Percentiles rank a stretch among this genome's conserved stretches.
Evolutionary conservation across 1,284 basidiomycete species (phyloP).

Genomic region (Microstroma glucosiphilum): DNA sequence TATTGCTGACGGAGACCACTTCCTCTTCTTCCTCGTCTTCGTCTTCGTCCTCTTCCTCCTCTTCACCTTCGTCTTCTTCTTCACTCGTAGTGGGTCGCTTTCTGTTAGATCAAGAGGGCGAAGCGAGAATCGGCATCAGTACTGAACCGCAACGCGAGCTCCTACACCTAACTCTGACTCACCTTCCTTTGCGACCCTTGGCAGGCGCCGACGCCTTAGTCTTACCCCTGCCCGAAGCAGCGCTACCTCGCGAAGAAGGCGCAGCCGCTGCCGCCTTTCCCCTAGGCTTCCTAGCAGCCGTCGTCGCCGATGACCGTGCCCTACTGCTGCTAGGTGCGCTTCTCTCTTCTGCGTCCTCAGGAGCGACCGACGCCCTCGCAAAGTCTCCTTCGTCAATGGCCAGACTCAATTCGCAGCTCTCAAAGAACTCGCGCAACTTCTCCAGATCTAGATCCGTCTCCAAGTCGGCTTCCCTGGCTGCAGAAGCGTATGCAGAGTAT

Average conservation of each 20-base stretch:
- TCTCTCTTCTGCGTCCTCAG: neutral
- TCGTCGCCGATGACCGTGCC: slow-evolving; percentile 6
- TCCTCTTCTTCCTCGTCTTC: slow-evolving; percentile 10
- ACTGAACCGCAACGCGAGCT: no score
- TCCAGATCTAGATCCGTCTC: neutral
- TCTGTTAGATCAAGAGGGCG: neutral
- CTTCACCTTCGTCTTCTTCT: slow-evolving; percentile 5
- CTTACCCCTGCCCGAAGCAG: neutral
- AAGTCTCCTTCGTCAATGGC: slow-evolving; percentile 5
- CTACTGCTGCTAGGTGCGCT: slow-evolving; percentile 1
- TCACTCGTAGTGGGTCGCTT: neutral
- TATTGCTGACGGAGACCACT: no score
- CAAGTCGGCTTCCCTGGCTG: neutral
- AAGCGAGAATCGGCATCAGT: neutral
- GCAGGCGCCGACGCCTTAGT: neutral
- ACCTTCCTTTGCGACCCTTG: neutral
- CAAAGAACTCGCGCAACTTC: slow-evolving; percentile 5
- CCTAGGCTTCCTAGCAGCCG: neutral
- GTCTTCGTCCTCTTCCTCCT: neutral
- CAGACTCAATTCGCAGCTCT: neutral
- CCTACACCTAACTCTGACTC: no score
- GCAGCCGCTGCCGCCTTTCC: neutral
- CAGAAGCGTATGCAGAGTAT: slow-evolving; percentile 18
- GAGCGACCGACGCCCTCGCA: neutral
- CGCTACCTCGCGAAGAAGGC: slow-evolving; percentile 7